Base-by-base conservation (phyloP, 495 filamentous ascomycete species). In the Penicillium desertorum region DNA sequence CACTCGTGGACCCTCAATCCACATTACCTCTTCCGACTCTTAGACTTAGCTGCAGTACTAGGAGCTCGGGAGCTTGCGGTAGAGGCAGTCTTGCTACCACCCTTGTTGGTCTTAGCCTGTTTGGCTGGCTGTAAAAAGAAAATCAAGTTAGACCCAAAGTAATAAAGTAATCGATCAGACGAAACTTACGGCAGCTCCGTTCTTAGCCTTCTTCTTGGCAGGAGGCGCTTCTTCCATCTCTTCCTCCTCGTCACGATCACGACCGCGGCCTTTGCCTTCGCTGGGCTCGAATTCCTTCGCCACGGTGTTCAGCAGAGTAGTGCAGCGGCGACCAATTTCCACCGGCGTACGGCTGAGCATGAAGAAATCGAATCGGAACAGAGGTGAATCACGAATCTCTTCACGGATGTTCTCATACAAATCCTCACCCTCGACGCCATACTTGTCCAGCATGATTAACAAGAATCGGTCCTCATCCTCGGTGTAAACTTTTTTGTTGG, bases 281-380 rank as follows among this genome's bases (percentile, higher is more conserved):
- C 87, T 90, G 39, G 86, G 79, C 68, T 97, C 93, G 71, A 97
- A 96, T 72, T 99, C 95, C 68, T 92, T 85, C 32, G 91, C 87
- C 23, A 99, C 88, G 3, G 95, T 96, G 53, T 92, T 93, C 56
- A 99, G 83, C 36, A 99, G 81, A 2, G 95, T 99, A 43, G 90
- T 93, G 75, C 94, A 98, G 37, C 95, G 82, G 57, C 95, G 86
- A 55, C 89, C 84, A 62, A 99, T 88, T 74, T 99, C 95, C 23
- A 91, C 83, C 2, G 95, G 92, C 2, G 95, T 99, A 14, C 95
- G 83, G 65, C 89, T 93, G 27, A 99, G 80, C 79, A 98, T 96
- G 76, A 98, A 99, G 95, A 95, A 99, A 63, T 99, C 95, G 60
- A 99, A 99, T 27, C 95, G 84, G 81, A 99, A 99, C 17, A 98